Evolutionary conservation across 2,329 filamentous ascomycete genomes (phyloP).

Genomic region (Tolypocladium album): DNA sequence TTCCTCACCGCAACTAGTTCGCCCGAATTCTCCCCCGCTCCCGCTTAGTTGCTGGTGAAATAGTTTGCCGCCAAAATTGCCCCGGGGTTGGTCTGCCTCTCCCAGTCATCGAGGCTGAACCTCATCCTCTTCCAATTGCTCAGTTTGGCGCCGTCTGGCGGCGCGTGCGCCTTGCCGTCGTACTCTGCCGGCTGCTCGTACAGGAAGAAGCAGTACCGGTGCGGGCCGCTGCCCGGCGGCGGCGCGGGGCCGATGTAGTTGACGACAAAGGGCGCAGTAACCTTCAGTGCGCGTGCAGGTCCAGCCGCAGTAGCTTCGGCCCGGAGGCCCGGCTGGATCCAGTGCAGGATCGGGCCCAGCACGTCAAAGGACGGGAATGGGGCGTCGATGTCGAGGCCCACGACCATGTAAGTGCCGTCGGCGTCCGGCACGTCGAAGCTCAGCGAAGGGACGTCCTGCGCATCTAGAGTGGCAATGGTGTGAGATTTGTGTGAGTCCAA

Average conservation of each 20-base stretch:
- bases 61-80: slow-evolving; percentile 6
- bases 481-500: neutral
- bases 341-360: slow-evolving; percentile 36
- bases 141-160: slow-evolving; percentile 23
- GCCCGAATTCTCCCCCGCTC: neutral
- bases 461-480: neutral
- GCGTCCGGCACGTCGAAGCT: slow-evolving; percentile 2
- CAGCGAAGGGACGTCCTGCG: slow-evolving; percentile 3
- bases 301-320: slow-evolving; percentile 2
- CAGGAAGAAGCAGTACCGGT: slow-evolving; percentile 38
- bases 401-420: slow-evolving; percentile 23
- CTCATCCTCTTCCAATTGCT: slow-evolving; percentile 25
- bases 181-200: slow-evolving; percentile 31
- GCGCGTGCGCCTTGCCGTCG: slow-evolving; percentile 15
- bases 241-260: slow-evolving; percentile 34
- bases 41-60: slow-evolving; percentile 7
- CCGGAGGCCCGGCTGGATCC: slow-evolving; percentile 29
- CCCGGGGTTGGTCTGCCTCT: slow-evolving; percentile 36
- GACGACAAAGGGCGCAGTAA: slow-evolving; percentile 15
- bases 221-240: slow-evolving; percentile 31
- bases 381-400: slow-evolving; percentile 35
- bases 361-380: slow-evolving; percentile 28
- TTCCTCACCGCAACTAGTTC: neutral
- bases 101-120: slow-evolving; percentile 30
- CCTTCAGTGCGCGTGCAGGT: neutral